Evolutionary conservation across 108 stramenopile genomes (phyloP), one percentile per base, ranked within the genome.

Genomic region (Chaetoceros tenuissimus): DNA sequence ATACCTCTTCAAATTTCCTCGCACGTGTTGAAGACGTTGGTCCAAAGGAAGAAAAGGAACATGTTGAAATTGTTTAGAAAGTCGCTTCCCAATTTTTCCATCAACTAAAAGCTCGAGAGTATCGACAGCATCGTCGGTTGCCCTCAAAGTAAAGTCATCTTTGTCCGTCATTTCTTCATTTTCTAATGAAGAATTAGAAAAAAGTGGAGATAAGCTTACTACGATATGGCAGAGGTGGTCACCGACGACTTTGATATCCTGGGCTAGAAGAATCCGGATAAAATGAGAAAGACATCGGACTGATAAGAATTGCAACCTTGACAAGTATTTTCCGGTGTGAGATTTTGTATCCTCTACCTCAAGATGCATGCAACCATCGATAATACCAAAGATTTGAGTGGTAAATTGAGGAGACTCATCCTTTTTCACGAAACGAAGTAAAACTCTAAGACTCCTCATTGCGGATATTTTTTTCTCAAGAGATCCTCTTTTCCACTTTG

Each of bases 1-100:
- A 17, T 71, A 65, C 48, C 53, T 18, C 28, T 62, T 52, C 0
- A 94, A 71, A 24, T 69, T 49, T 19, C 44, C 51, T 44, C 80
- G 70, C 2, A 87, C 75, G 1, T 47, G 44, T 25, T 75, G 56
- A 20, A 94, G 64, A 21, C 61, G 55, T 60, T 64, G 59, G 0
- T 59, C 56, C 19, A 51, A 28, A 1, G 89, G 87, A 24, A 94
- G 71, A 57, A 94, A 94, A 23, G 93, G 89, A 28, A 94, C 70
- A 28, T 80, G 71, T 20, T 29, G 60, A 57, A 91, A 89, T 48
- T 59, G 66, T 23, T 56, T 58, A 20, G 76, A 56, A 3, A 88
- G 63, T 22, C 45, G 43, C 25, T 60, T 71, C 21, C 81, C 80
- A 19, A 77, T 56, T 31, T 70, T 66, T 8, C 78, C 85, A 28